Base-by-base conservation (phyloP, 345 rosid species). In the Acer negundo region DNA sequence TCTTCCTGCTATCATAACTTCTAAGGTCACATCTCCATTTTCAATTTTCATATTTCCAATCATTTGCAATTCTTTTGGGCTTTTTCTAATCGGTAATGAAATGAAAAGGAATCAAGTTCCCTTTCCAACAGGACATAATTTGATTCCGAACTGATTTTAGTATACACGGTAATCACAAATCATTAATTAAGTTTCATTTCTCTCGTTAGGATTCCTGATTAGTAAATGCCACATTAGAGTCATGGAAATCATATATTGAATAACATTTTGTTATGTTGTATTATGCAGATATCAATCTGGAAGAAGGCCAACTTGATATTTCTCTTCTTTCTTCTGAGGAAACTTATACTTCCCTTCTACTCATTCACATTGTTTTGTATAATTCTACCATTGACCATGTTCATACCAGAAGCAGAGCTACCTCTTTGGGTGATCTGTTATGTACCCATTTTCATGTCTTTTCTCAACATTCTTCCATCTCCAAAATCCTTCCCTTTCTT, bases 401-500 rank as follows among this genome's bases (percentile, higher is more conserved):
- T 94, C 65, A 88, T 92, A 63, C 98, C 98, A 0, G 97, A 94
- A 75, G 94, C 97, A 6, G 96, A 94, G 65, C 87, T 94, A 3
- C 96, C 98, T 42, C 80, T 91, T 47, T 94, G 95, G 97, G 96
- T 92, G 13, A 91, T 94, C 62, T 94, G 98, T 63, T 94, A 94
- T 42, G 78, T 92, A 40, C 98, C 98, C 0, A 86, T 92, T 40
- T 84, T 85, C 89, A 90, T 92, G 93, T 94, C 98, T 1, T 64
- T 94, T 38, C 83, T 94, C 64, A 94, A 92, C 84, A 91, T 94
- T 24, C 93, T 94, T 9, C 98, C 98, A 0, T 78, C 89, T 4
- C 96, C 93, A n/a, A 90, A 92, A 81, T 90, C 95, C 19, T 84
- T 92, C 85, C 98, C 98, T n/a, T 94, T 94, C 92, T 74, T 94